Evolutionary conservation across 164 flowering plant species (phyloP), one percentile per base, ranked within the genome.

Genomic region (Vitis rotundifolia): DNA sequence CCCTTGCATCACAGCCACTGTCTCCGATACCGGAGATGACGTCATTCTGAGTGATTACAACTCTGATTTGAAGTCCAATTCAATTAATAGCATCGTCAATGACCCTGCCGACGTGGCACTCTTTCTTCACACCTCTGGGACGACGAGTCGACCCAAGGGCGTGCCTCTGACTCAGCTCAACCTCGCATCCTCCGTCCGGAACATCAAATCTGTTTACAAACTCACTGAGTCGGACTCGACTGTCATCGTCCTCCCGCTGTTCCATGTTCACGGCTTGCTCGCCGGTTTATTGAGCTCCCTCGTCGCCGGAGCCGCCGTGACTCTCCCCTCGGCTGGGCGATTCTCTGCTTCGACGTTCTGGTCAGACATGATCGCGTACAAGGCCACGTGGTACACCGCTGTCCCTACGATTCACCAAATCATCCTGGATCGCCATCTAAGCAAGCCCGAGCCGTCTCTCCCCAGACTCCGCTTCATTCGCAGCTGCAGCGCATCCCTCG

Each of bases 331-430:
- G 1, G 85, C 94, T 0, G 99, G 98, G 5, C 72, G 99, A 51
- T 95, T 95, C 84, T 95, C 99, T 1, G 99, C 98, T 2, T 81
- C 97, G 0, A 82, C 93, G 1, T 95, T 95, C 69, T 93, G 99
- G 98, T 10, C 79, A 0, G 99, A 95, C 76, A 89, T 93, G 98
- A 63, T 64, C 0, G 51, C 67, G 3, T 86, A 81, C 73, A 62
- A 73, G n/a, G 98, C 97, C 75, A 91, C 97, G 66, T 95, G 97
- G 97, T 95, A 95, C 88, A 95, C 98, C 0, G 92, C 98, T 0
- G 98, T 95, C 47, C 98, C 99, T 50, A 95, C 99, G 0, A 93
- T 95, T 7, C 99, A 95, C 76, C 98, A 95, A 72, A 93, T 93
- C 79, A 77, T 95, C 50, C 78, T 95, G 7, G 97, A 95, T 16